A percentile compares a stretch with the other conserved stretches of the same genome.
These are phyloP conservation scores for Phytopythium aichiense DNA, from an alignment of 352 stramenopile species.

Conservation along the genomic window DNA sequence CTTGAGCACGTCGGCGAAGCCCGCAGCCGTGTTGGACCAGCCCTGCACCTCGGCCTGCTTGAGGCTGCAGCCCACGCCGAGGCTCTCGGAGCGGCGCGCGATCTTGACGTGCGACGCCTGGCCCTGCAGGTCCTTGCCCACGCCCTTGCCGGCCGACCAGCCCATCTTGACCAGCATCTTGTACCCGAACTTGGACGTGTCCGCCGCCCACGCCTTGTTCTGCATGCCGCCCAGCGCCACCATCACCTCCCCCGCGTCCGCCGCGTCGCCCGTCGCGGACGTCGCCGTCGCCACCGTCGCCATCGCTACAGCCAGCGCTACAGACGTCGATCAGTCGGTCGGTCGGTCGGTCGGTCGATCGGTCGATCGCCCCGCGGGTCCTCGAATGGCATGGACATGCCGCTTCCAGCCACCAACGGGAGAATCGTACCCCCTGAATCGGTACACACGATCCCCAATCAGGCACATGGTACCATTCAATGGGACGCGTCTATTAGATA, in stretches of 20 bases:
- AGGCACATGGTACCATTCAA: too few relatives aligned
- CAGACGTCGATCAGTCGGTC: too few relatives aligned
- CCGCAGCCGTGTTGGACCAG: slow-evolving; percentile 74
- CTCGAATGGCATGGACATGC: too few relatives aligned
- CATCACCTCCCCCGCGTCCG: slow-evolving; percentile 45
- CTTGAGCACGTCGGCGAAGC: slow-evolving; percentile 84
- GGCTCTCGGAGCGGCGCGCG: slow-evolving; percentile 79
- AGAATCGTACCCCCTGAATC: too few relatives aligned
- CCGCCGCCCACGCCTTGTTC: slow-evolving; percentile 85
- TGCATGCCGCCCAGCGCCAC: slow-evolving; percentile 80
- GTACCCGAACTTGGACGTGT: slow-evolving; percentile 92
- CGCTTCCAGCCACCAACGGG: too few relatives aligned
- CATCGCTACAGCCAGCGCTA: slow-evolving; percentile 10
- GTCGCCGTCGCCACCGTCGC: slow-evolving; percentile 15
- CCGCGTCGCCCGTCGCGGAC: slow-evolving; percentile 15
- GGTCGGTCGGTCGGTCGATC: too few relatives aligned
- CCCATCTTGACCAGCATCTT: slow-evolving; percentile 97
- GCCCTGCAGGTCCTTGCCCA: slow-evolving; percentile 92
- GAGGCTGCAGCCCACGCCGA: slow-evolving; percentile 90
- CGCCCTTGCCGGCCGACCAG: slow-evolving; percentile 91
- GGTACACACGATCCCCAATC: too few relatives aligned
- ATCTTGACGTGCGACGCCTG: slow-evolving; percentile 87
- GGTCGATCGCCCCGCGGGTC: too few relatives aligned
- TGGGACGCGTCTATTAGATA: too few relatives aligned
- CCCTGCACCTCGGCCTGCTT: slow-evolving; percentile 87